Evolutionary conservation across 202 grass and related monocot species (phyloP), one percentile per base, ranked within the genome.

Genomic region (Setaria viridis): DNA sequence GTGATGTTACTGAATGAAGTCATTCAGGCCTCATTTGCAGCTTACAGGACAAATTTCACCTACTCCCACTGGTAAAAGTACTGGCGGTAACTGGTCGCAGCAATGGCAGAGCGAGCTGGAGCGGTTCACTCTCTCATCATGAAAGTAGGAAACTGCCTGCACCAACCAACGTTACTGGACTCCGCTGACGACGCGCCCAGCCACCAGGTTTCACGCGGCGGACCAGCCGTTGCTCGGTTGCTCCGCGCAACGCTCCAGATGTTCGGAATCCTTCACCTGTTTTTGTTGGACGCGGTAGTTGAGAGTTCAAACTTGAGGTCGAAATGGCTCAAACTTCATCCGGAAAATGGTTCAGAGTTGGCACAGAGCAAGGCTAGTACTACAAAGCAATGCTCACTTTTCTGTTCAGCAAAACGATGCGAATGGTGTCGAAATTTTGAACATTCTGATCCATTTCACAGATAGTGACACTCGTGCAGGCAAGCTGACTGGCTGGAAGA

Each of bases 41-140:
- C 55, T 43, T 78, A 72, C 19, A 49, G 2, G 67, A 74, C 80
- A 84, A 39, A 16, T 64, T 66, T 30, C 57, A 88, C 75, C 87
- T 2, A 21, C 87, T 59, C 50, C 67, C 68, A 47, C 68, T 25
- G 25, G 35, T 37, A 4, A 37, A 37, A 37, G 35, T 70, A 37
- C 0, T 19, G 2, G 15, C 34, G 7, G 64, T 53, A 53, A 45
- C 67, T 47, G 41, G n/a, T 2, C 29, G 48, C 5, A 72, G 56
- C 54, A 63, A 42, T 53, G 57, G 33, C 33, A 55, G 51, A 60
- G 56, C 11, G n/a, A 60, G 30, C n/a, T 35, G 58, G 39, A 49
- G 50, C 42, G 65, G 7, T 41, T 19, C n/a, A 0, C 11, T 37
- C 32, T 15, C 19, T 70, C 51, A 19, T 25, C 25, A 17, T 11